A percentile compares a stretch with the other conserved stretches of the same genome.
Evolutionary conservation across 2,329 filamentous ascomycete genomes (phyloP).

Genomic region (Macrophomina tecta): DNA sequence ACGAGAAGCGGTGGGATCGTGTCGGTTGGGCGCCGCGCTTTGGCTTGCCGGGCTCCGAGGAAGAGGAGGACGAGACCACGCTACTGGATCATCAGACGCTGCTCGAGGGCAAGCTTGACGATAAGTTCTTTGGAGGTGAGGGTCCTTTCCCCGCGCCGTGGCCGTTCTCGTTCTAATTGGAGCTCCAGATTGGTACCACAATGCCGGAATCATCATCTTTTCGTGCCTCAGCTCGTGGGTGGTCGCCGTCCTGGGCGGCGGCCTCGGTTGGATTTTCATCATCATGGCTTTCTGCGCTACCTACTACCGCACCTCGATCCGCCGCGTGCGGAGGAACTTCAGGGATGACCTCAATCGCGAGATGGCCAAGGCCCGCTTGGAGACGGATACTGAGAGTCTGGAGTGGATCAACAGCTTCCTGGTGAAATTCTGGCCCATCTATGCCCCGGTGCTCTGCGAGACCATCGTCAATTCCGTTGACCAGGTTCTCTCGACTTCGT

Average conservation of each 20-base stretch:
- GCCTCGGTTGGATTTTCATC: conserved; percentile 89
- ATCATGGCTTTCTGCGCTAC: conserved; percentile 92
- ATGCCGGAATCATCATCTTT: conserved; percentile 91
- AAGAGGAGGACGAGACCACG: conserved; percentile 63
- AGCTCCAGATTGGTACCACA: conserved; percentile 90
- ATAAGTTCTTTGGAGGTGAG: conserved; percentile 86
- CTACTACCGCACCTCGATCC: conserved; percentile 95
- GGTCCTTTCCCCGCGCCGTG: not conserved
- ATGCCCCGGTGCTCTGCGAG: conserved; percentile 89
- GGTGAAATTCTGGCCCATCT: conserved; percentile 99
- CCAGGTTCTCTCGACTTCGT: conserved; percentile 91
- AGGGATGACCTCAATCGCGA: conserved; percentile 92
- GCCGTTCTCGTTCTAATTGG: not conserved
- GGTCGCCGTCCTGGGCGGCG: conserved; percentile 85
- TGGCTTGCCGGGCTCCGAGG: conserved; percentile 58
- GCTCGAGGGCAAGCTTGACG: conserved; percentile 81
- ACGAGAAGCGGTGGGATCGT: conserved; percentile 55
- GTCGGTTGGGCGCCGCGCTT: conserved; percentile 92
- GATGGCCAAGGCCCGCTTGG: conserved; percentile 82
- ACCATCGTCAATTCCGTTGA: conserved; percentile 94
- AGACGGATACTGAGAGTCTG: conserved; percentile 88
- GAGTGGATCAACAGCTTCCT: conserved; percentile 99
- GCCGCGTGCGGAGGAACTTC: conserved; percentile 92
- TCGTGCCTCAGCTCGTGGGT: conserved; percentile 91
- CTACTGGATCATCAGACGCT: conserved; percentile 87